These are phyloP conservation scores for Triangularia verruculosa DNA, from an alignment of 2,329 filamentous ascomycete species.

Conservation along the genomic window DNA sequence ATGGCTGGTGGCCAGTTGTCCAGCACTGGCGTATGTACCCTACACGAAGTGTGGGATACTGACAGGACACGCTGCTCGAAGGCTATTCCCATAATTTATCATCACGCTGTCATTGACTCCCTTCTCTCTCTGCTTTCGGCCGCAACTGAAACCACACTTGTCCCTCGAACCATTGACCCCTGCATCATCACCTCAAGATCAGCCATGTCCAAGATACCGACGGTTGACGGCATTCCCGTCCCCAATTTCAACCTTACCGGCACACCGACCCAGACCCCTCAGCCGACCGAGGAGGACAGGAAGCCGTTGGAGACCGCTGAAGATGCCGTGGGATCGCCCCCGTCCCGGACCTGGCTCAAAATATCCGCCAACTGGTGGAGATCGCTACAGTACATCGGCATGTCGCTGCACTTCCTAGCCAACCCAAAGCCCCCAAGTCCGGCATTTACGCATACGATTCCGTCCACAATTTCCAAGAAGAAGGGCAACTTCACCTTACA, in stretches of 20 bases:
- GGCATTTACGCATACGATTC: slow-evolving; percentile 55
- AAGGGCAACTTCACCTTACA: slow-evolving; percentile 38
- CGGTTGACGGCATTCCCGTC: slow-evolving; percentile 23
- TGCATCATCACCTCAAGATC: background rate
- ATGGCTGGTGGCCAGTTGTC: background rate
- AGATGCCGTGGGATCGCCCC: slow-evolving; percentile 27
- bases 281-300: slow-evolving; percentile 10
- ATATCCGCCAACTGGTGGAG: slow-evolving; percentile 65
- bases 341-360: slow-evolving; percentile 57
- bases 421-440: slow-evolving; percentile 59
- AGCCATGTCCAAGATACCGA: slow-evolving; percentile 25
- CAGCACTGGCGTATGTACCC: too few relatives aligned
- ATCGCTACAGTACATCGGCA: slow-evolving; percentile 64
- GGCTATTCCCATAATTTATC: background rate
- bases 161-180: background rate
- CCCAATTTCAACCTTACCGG: slow-evolving; percentile 12
- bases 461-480: slow-evolving; percentile 38
- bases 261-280: slow-evolving; percentile 9
- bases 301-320: slow-evolving; percentile 22
- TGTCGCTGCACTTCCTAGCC: slow-evolving; percentile 63
- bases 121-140: background rate
- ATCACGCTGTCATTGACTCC: background rate
- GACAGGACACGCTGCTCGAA: too few relatives aligned
- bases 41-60: too few relatives aligned
- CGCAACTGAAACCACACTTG: background rate